These are phyloP conservation scores for Casuarina equisetifolia DNA, from an alignment of 306 rosid species.

Conservation along the genomic window DNA sequence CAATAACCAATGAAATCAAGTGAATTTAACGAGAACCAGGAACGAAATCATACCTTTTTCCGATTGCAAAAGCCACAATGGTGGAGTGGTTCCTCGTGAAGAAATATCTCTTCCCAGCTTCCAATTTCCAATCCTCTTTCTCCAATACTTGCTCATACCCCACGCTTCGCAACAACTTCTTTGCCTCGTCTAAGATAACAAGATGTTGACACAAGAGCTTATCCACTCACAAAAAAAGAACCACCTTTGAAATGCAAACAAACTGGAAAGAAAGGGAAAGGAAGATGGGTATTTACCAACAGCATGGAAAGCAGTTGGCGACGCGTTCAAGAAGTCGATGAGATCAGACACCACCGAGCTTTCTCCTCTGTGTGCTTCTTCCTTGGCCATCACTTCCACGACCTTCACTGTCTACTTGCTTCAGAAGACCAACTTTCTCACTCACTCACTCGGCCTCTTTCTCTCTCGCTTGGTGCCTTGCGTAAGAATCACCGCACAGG, in stretches of 20 bases:
- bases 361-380: slow-evolving; percentile 23
- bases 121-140: slow-evolving; percentile 69
- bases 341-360: slow-evolving; percentile 67
- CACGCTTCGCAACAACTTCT: slow-evolving; percentile 45
- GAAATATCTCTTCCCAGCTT: slow-evolving; percentile 66
- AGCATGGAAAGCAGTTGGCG: slow-evolving; percentile 97
- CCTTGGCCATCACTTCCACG: slow-evolving; percentile 49
- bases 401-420: not conserved
- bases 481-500: not conserved
- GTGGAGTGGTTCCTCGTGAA: slow-evolving; percentile 87
- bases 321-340: slow-evolving; percentile 73
- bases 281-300: slow-evolving; percentile 51
- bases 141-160: slow-evolving; percentile 67
- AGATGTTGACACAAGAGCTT: not conserved
- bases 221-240: not conserved
- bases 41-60: slow-evolving; percentile 50
- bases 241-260: not conserved
- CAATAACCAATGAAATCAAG: not conserved
- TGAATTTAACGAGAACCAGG: not conserved
- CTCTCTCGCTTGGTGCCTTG: not conserved
- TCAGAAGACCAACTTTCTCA: not conserved
- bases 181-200: slow-evolving; percentile 60
- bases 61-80: slow-evolving; percentile 76
- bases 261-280: not conserved
- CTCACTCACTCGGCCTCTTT: not conserved